Conservation (phyloP, 2,329 filamentous ascomycete species). For the Alternaria arbusti region DNA sequence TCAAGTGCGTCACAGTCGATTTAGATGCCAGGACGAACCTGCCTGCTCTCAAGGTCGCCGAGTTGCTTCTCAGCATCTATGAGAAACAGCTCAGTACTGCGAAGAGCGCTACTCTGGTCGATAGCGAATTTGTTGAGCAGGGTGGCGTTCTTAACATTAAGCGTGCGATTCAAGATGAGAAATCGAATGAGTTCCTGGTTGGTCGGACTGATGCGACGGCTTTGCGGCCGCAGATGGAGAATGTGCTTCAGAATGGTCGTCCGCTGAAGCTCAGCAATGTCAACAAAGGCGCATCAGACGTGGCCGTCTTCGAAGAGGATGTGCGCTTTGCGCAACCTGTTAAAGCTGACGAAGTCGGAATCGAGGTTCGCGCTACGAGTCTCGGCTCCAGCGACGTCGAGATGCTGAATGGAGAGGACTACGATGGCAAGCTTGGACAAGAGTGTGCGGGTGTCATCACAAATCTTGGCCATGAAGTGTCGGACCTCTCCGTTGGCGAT, state of each 20-base stretch:
- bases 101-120: neutral
- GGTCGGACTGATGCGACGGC: slow-evolving; percentile 4
- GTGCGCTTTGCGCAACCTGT: neutral
- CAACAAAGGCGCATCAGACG: neutral
- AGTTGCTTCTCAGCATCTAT: slow-evolving; percentile 3
- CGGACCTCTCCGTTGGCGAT: slow-evolving; percentile 21
- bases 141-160: slow-evolving; percentile 13
- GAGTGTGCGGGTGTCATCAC: slow-evolving; percentile 29
- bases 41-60: slow-evolving; percentile 1
- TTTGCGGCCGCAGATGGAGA: slow-evolving; percentile 9
- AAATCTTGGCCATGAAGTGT: slow-evolving; percentile 12
- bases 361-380: slow-evolving; percentile 36
- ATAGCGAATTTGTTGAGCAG: slow-evolving; percentile 19
- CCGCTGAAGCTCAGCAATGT: neutral
- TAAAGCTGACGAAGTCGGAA: slow-evolving; percentile 34
- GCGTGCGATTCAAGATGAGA: slow-evolving; percentile 13
- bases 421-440: slow-evolving; percentile 4
- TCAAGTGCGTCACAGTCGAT: slow-evolving; percentile 22
- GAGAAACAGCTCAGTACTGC: neutral
- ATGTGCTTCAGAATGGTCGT: neutral
- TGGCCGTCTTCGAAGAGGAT: slow-evolving; percentile 17
- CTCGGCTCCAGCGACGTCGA: slow-evolving; percentile 18
- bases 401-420: slow-evolving; percentile 34
- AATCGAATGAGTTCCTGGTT: slow-evolving; percentile 11
- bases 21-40: slow-evolving; percentile 15